These are phyloP conservation scores for Dicorynia guianensis DNA, from an alignment of 306 rosid genomes.

Conservation along the genomic window DNA sequence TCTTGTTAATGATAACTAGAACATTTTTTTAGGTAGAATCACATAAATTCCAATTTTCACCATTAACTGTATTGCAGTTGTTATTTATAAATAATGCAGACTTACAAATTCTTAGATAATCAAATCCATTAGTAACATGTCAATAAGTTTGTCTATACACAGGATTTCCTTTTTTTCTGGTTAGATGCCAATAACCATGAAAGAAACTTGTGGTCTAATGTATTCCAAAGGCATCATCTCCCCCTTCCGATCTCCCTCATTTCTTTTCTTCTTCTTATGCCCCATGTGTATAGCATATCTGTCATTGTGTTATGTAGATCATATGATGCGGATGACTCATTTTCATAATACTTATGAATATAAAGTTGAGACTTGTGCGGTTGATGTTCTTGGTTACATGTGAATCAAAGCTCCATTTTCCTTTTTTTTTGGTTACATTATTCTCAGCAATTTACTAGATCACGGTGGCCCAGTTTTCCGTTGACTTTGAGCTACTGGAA, in stretches of 20 bases:
- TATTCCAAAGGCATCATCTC: neutral
- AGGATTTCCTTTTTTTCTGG: neutral
- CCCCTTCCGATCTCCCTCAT: neutral
- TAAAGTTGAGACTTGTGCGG: conserved; percentile 8
- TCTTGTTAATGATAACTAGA: conserved; percentile 19
- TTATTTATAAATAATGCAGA: neutral
- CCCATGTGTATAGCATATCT: neutral
- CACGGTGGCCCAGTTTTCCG: too few species aligned
- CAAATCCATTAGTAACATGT: neutral
- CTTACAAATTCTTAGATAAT: conserved; percentile 1
- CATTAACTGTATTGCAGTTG: conserved; percentile 9
- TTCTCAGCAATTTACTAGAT: too few species aligned
- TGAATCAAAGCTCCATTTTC: neutral
- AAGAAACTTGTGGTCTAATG: conserved; percentile 18
- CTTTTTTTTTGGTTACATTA: too few species aligned
- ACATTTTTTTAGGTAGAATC: conserved; percentile 3
- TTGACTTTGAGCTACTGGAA: neutral
- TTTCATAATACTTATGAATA: conserved; percentile 9
- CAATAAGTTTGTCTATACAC: neutral
- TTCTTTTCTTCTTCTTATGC: neutral
- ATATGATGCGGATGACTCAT: neutral
- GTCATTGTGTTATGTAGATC: neutral
- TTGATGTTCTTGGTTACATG: conserved; percentile 15
- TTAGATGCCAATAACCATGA: neutral
- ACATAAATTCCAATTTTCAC: neutral